Percentiles rank a stretch among this genome's conserved stretches.
Conservation (phyloP, 208 protist species). For the Wallacemonas sp. region DNA sequence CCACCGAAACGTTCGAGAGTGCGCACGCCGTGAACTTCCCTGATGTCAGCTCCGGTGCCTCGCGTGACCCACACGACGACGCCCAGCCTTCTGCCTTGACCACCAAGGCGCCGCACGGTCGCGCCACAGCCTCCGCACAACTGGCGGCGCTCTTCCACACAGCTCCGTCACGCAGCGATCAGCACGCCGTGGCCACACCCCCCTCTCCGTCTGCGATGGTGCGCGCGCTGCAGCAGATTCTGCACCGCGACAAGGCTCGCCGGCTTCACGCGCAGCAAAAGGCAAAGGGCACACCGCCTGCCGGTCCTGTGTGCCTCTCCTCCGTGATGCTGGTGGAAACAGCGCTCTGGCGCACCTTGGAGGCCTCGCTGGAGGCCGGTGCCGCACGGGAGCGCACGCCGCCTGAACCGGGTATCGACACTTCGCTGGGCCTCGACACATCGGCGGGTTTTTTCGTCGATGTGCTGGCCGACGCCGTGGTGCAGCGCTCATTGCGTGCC, state of each 20-base stretch:
- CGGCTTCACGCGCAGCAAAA: not conserved
- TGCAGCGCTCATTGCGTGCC: conserved; percentile 4
- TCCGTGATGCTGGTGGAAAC: not conserved
- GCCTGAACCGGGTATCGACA: no score
- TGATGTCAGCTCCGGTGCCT: no score
- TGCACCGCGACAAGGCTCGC: not conserved
- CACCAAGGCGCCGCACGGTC: not conserved
- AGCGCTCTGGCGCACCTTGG: not conserved
- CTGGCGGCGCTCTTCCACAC: not conserved
- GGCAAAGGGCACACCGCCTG: not conserved
- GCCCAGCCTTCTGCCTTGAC: no score
- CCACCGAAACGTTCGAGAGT: not conserved
- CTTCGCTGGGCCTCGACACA: not conserved
- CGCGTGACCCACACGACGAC: no score
- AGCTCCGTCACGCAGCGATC: not conserved
- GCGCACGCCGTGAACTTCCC: not conserved
- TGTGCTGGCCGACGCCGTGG: not conserved
- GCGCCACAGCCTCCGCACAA: not conserved
- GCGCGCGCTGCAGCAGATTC: not conserved
- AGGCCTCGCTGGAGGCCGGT: not conserved
- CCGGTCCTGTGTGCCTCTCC: not conserved
- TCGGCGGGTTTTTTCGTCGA: not conserved
- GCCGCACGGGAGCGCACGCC: no score
- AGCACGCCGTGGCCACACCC: no score
- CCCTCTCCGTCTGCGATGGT: not conserved